These are phyloP conservation scores for Elsinoe perseae DNA, from an alignment of 2,329 filamentous ascomycete genomes.

Conservation along the genomic window DNA sequence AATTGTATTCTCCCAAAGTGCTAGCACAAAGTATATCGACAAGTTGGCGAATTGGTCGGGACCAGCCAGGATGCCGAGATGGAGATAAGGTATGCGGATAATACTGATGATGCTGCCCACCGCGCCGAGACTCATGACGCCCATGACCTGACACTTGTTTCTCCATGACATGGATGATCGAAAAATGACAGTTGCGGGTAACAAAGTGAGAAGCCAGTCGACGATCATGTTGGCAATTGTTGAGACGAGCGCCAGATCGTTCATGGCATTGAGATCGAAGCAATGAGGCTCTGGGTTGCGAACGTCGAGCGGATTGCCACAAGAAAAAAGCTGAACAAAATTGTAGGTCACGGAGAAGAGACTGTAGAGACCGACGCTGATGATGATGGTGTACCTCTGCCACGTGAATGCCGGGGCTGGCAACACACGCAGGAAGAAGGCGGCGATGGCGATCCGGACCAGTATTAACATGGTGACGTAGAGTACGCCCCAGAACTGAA, in stretches of 20 bases:
- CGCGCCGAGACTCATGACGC: not conserved
- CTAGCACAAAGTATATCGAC: not conserved
- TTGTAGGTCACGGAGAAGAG: not conserved
- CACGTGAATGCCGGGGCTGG: not conserved
- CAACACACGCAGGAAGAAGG: not conserved
- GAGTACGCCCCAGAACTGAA: not conserved
- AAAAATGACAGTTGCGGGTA: not conserved
- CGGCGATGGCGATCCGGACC: not conserved
- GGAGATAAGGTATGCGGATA: not conserved
- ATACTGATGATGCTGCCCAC: not conserved
- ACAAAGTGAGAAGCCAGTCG: not conserved
- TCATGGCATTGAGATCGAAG: not conserved
- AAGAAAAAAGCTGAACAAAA: not conserved
- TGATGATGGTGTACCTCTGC: slow-evolving; percentile 3
- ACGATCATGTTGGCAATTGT: not conserved
- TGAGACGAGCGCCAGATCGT: not conserved
- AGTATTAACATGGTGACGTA: not conserved
- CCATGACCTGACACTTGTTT: not conserved
- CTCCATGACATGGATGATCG: not conserved
- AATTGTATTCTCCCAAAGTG: not conserved
- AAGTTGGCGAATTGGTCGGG: not conserved
- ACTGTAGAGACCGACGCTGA: not conserved
- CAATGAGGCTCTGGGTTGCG: not conserved
- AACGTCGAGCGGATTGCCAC: not conserved
- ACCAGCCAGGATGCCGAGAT: not conserved